Evolutionary conservation across 257 asterid genomes (phyloP).

Genomic region (Catharanthus roseus): DNA sequence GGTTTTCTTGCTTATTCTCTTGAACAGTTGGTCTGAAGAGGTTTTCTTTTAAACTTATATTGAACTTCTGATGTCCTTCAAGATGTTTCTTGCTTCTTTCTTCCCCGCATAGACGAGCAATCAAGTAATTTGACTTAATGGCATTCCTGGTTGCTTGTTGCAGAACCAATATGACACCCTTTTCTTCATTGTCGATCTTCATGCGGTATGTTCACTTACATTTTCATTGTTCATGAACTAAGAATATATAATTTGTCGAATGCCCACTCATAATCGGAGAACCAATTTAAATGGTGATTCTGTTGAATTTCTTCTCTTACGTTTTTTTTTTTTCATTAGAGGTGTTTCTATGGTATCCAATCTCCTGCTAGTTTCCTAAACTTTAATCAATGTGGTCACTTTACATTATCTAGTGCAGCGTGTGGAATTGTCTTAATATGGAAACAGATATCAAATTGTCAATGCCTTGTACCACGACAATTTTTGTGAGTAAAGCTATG

Average conservation of each 20-base stretch:
- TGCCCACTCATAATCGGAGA: background rate
- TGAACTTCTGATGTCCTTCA: background rate
- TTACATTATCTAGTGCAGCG: background rate
- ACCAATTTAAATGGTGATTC: background rate
- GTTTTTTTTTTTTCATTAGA: too few species aligned
- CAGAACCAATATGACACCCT: constrained; percentile 87
- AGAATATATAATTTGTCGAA: background rate
- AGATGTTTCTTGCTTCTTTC: background rate
- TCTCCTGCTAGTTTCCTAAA: background rate
- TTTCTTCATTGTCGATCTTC: constrained; percentile 97
- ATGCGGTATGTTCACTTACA: constrained; percentile 65
- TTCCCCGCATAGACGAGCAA: constrained; percentile 11
- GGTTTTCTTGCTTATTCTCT: background rate
- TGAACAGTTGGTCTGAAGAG: background rate
- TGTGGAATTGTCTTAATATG: background rate
- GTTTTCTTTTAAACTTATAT: background rate
- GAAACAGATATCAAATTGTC: background rate
- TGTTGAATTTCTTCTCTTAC: background rate
- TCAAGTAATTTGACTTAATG: constrained; percentile 6
- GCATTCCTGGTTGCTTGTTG: constrained; percentile 29
- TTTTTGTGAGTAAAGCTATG: background rate
- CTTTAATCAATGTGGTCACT: background rate
- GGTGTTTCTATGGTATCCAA: background rate
- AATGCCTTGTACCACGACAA: background rate
- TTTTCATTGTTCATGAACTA: background rate